Evolutionary conservation across 2,329 filamentous ascomycete genomes (phyloP).

Genomic region (Xylaria sp.): DNA sequence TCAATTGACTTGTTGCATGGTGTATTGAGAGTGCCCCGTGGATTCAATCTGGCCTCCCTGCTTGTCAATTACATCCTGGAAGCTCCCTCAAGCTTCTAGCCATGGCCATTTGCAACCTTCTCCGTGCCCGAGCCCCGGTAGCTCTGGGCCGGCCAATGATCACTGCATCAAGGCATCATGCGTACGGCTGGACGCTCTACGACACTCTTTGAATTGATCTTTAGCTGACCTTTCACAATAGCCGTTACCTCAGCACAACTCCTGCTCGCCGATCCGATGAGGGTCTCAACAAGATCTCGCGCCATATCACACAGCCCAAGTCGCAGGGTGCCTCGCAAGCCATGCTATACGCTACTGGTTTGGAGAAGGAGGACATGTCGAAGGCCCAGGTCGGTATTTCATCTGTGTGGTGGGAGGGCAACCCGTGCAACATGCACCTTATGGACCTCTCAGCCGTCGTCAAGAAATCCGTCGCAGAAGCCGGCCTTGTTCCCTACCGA

Average conservation of each 20-base stretch:
- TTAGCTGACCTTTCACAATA: slow-evolving; percentile 43
- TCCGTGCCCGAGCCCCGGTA: slow-evolving; percentile 46
- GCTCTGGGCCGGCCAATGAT: slow-evolving; percentile 44
- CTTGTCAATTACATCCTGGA: slow-evolving; percentile 26
- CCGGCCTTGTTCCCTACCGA: slow-evolving; percentile 89
- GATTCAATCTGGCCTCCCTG: neutral
- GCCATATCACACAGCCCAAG: slow-evolving; percentile 92
- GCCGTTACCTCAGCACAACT: slow-evolving; percentile 63
- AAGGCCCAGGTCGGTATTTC: slow-evolving; percentile 98
- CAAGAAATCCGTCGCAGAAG: slow-evolving; percentile 67
- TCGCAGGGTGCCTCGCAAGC: slow-evolving; percentile 98
- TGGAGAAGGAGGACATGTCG: slow-evolving; percentile 86
- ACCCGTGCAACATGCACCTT: slow-evolving; percentile 99
- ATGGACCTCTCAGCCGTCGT: slow-evolving; percentile 87
- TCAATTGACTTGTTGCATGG: slow-evolving; percentile 20
- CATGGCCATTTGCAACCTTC: slow-evolving; percentile 48
- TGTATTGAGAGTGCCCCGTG: slow-evolving; percentile 22
- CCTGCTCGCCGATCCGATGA: slow-evolving; percentile 60
- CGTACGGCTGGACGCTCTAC: slow-evolving; percentile 39
- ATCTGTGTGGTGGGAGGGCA: slow-evolving; percentile 97
- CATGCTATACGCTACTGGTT: slow-evolving; percentile 96
- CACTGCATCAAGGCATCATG: slow-evolving; percentile 43
- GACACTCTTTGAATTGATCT: neutral
- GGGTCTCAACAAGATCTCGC: slow-evolving; percentile 84
- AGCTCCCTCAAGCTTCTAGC: slow-evolving; percentile 23